phyloP scores from a whole-genome alignment of 192 early-diverging fungal species.

The Entomortierella parvispora region DNA sequence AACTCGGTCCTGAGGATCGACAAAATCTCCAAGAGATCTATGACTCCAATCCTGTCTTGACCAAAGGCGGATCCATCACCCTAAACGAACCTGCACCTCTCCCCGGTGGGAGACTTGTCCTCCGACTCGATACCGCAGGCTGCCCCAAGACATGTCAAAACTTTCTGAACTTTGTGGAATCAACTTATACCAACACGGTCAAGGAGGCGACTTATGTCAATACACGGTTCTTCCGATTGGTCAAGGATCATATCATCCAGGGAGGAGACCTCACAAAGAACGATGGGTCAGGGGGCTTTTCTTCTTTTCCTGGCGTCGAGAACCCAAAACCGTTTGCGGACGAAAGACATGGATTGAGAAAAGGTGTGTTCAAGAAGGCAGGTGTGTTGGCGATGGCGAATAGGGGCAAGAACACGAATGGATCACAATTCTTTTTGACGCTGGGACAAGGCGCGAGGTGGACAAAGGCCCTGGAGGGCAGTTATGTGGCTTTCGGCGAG shows the following conservation, averaged over 20 bases:
- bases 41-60: conserved; percentile 39
- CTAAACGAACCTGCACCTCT: conserved; percentile 34
- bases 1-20: conserved; percentile 23
- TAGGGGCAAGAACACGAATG: conserved; percentile 48
- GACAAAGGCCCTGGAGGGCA: conserved; percentile 41
- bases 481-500: conserved; percentile 44
- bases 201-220: conserved; percentile 47
- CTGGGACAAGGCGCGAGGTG: conserved; percentile 35
- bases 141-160: conserved; percentile 45
- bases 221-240: conserved; percentile 36
- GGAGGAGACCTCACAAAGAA: conserved; percentile 51
- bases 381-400: conserved; percentile 49
- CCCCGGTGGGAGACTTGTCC: conserved; percentile 33
- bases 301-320: conserved; percentile 32
- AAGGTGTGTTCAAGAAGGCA: conserved; percentile 34
- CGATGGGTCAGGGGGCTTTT: conserved; percentile 38
- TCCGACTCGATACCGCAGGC: conserved; percentile 27
- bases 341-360: conserved; percentile 36
- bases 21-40: conserved; percentile 50
- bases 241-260: conserved; percentile 52
- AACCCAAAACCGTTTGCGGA: conserved; percentile 52
- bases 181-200: conserved; percentile 36
- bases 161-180: conserved; percentile 43
- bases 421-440: conserved; percentile 51
- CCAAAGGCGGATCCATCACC: conserved; percentile 35